A percentile compares a stretch with the other conserved stretches of the same genome.
These are phyloP conservation scores for Zygotorulaspora mrakii DNA, from an alignment of 1,139 yeast species.

Conservation along the genomic window DNA sequence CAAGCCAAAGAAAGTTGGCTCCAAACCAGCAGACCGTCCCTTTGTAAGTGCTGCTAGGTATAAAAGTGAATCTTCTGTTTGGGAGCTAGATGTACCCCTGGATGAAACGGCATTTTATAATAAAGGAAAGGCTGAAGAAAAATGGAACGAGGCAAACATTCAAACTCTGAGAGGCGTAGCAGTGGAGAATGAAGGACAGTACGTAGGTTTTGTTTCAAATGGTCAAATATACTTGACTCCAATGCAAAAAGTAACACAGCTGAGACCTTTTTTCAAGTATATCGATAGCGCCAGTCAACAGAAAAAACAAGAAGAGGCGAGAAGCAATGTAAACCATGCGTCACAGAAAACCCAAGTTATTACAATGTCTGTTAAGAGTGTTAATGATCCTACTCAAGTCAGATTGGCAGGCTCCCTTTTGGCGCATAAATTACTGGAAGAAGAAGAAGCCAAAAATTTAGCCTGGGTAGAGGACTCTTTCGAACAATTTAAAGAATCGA, in stretches of 20 bases:
- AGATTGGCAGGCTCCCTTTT: conserved; percentile 75
- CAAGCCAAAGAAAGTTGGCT: conserved; percentile 50
- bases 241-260: conserved; percentile 64
- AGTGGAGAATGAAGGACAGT: conserved; percentile 53
- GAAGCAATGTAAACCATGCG: conserved; percentile 44
- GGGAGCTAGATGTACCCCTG: conserved; percentile 71
- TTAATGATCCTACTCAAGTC: conserved; percentile 54
- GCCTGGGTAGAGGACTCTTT: conserved; percentile 33
- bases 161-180: conserved; percentile 73
- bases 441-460: conserved; percentile 52
- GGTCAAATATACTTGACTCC: conserved; percentile 62
- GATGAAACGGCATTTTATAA: conserved; percentile 62
- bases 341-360: conserved; percentile 56
- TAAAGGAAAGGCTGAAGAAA: conserved; percentile 48
- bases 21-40: conserved; percentile 41
- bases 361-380: conserved; percentile 71
- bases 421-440: conserved; percentile 71
- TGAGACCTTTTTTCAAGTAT: conserved; percentile 78
- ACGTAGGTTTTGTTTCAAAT: conserved; percentile 48
- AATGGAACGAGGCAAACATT: conserved; percentile 55
- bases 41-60: conserved; percentile 50
- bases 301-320: conserved; percentile 38
- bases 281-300: conserved; percentile 50
- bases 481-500: conserved; percentile 30
- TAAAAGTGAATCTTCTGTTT: conserved; percentile 54